These are phyloP conservation scores for Massarina eburnea DNA, from an alignment of 2,329 filamentous ascomycete genomes.

Conservation along the genomic window DNA sequence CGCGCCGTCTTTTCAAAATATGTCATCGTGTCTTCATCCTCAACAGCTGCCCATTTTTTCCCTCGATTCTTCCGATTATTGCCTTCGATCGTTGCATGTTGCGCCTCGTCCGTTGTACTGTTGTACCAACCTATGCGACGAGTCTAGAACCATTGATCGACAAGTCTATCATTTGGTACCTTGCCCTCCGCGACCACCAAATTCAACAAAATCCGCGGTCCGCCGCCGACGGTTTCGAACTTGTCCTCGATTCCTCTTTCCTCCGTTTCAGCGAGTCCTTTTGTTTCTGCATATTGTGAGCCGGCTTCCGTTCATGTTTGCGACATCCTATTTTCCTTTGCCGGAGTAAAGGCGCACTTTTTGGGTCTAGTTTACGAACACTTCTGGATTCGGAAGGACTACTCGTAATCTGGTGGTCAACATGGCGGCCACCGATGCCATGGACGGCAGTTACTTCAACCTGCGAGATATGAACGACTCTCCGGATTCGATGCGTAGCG, in stretches of 20 bases:
- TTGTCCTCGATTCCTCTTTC: background rate
- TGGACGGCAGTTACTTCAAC: slow-evolving; percentile 34
- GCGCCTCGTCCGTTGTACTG: background rate
- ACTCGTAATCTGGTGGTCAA: slow-evolving; percentile 19
- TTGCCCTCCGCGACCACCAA: background rate
- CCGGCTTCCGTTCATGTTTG: no score
- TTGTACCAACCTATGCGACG: background rate
- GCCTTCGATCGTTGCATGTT: background rate
- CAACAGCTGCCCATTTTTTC: background rate
- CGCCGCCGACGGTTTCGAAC: background rate
- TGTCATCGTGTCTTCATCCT: no score
- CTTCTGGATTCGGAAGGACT: slow-evolving; percentile 9
- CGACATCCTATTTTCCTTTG: slow-evolving; percentile 1
- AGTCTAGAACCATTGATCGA: slow-evolving; percentile 1
- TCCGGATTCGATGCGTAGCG: slow-evolving; percentile 35
- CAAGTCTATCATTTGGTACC: background rate
- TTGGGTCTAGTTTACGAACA: slow-evolving; percentile 3
- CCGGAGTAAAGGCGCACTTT: slow-evolving; percentile 11
- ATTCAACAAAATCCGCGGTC: background rate
- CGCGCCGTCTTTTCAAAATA: background rate
- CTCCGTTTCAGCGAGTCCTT: background rate
- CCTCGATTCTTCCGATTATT: background rate
- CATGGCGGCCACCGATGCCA: slow-evolving; percentile 4
- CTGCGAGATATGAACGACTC: slow-evolving; percentile 18
- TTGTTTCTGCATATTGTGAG: no score